Evolutionary conservation across 306 rosid species (phyloP).

Genomic region (Rubus parviflorus): DNA sequence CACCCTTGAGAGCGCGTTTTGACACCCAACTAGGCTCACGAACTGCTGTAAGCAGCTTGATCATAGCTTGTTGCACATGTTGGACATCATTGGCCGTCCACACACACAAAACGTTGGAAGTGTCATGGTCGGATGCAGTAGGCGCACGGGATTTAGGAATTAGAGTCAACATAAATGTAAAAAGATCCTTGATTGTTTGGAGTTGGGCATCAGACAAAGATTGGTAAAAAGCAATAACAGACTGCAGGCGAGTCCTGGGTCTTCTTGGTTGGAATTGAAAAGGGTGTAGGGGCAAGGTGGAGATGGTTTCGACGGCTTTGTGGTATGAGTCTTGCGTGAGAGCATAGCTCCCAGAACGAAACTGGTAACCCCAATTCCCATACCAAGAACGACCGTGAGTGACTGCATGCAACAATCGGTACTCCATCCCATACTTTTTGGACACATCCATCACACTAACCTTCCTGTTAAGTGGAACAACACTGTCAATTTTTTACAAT

Average conservation of each 20-base stretch:
- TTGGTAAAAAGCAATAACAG: constrained; percentile 56
- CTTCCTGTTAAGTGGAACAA: constrained; percentile 35
- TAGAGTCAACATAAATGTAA: constrained; percentile 44
- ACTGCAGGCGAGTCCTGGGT: constrained; percentile 42
- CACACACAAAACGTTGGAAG: constrained; percentile 34
- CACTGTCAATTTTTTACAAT: too few species aligned
- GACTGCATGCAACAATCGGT: constrained; percentile 59
- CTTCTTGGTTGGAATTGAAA: constrained; percentile 46
- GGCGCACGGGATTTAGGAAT: constrained; percentile 9
- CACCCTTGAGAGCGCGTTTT: constrained; percentile 57
- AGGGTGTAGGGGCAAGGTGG: constrained; percentile 40
- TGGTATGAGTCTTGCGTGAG: constrained; percentile 55
- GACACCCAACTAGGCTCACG: constrained; percentile 46
- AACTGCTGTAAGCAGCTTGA: constrained; percentile 54
- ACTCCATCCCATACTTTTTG: constrained; percentile 61
- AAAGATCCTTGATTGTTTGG: constrained; percentile 55
- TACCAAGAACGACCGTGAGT: constrained; percentile 60
- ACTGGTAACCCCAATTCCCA: constrained; percentile 74
- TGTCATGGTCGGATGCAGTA: constrained; percentile 14
- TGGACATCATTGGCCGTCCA: constrained; percentile 62
- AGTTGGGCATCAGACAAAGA: constrained; percentile 48
- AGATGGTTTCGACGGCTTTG: constrained; percentile 46
- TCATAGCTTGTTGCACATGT: constrained; percentile 48
- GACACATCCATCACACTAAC: constrained; percentile 82
- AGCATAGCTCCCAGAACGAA: constrained; percentile 72